phyloP scores from a whole-genome alignment of 805 yeast species.

The Ogataea kodamae region DNA sequence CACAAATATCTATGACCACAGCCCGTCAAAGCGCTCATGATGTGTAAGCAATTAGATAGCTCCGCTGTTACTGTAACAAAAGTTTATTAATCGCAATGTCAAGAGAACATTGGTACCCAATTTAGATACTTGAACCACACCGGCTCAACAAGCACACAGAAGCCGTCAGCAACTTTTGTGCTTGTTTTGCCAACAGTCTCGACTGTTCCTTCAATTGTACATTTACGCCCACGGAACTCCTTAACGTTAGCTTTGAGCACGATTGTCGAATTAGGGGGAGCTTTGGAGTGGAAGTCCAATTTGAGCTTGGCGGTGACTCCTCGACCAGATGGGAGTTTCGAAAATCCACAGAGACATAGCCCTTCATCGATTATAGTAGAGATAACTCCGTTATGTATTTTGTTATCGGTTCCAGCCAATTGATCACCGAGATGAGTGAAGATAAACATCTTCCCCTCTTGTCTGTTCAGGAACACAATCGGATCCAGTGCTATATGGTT shows the following conservation, averaged over 20 bases:
- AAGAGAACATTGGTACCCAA: conserved; percentile 45
- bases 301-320: conserved; percentile 86
- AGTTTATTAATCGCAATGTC: no score
- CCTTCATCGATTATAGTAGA: conserved; percentile 82
- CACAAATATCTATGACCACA: no score
- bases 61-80: no score
- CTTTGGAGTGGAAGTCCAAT: conserved; percentile 59
- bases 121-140: conserved; percentile 75
- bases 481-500: conserved; percentile 75
- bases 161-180: conserved; percentile 48
- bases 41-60: no score
- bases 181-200: conserved; percentile 39
- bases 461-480: conserved; percentile 50
- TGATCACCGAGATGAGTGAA: conserved; percentile 70
- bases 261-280: conserved; percentile 60
- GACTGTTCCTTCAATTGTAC: conserved; percentile 66
- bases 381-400: conserved; percentile 77
- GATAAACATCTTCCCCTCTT: conserved; percentile 52
- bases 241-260: conserved; percentile 64
- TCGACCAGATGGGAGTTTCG: conserved; percentile 67
- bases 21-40: no score
- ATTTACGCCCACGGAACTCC: conserved; percentile 75
- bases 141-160: conserved; percentile 79
- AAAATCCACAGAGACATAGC: conserved; percentile 81
- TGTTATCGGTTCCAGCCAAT: conserved; percentile 64